These are phyloP conservation scores for Fusarium nurragi DNA, from an alignment of 2,329 filamentous ascomycete genomes.

Conservation along the genomic window DNA sequence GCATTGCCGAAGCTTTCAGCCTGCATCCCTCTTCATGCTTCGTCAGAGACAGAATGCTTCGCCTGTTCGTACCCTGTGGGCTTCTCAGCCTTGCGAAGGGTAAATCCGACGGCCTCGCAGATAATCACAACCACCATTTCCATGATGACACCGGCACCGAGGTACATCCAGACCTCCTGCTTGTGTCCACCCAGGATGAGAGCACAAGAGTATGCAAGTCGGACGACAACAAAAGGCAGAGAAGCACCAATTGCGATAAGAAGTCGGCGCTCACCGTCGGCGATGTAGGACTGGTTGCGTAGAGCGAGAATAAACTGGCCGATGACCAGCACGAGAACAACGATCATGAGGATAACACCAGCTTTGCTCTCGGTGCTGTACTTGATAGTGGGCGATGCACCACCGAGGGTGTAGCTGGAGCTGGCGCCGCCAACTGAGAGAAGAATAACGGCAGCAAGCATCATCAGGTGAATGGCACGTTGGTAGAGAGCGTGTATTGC, in stretches of 20 bases:
- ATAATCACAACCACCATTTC: conserved; percentile 48
- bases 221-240: conserved; percentile 49
- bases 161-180: conserved; percentile 46
- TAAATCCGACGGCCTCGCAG: conserved; percentile 46
- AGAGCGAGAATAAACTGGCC: conserved; percentile 53
- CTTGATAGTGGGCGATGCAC: conserved; percentile 38
- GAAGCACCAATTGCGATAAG: conserved; percentile 54
- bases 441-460: conserved; percentile 53
- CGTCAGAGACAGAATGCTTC: not conserved
- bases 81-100: conserved; percentile 39
- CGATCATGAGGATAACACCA: conserved; percentile 46
- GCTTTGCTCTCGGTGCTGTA: conserved; percentile 44
- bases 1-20: not conserved
- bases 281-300: conserved; percentile 51
- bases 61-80: conserved; percentile 13
- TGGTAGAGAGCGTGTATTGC: conserved; percentile 45
- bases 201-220: conserved; percentile 46
- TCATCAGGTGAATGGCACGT: conserved; percentile 53
- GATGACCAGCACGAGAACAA: conserved; percentile 54
- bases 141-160: conserved; percentile 48
- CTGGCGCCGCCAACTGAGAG: conserved; percentile 47
- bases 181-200: conserved; percentile 44
- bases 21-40: not conserved
- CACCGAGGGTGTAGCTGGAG: conserved; percentile 36
- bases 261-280: conserved; percentile 64